Evolutionary conservation across 805 yeast genomes (phyloP).

Genomic region (Metschnikowia chrysomelidarum): DNA sequence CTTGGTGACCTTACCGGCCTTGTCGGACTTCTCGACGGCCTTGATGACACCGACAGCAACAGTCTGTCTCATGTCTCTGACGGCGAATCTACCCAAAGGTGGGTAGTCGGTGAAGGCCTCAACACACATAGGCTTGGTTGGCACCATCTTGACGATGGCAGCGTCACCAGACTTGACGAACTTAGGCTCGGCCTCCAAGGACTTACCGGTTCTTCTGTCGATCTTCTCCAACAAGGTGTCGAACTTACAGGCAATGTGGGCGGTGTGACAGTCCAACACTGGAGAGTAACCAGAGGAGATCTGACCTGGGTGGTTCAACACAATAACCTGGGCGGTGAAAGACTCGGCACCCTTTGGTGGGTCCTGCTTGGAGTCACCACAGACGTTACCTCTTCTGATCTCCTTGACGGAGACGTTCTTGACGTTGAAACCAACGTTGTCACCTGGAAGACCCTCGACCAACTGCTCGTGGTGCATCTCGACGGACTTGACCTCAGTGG

Average conservation of each 20-base stretch:
- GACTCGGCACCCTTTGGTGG: conserved; percentile 79
- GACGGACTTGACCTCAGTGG: conserved; percentile 87
- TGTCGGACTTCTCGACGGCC: conserved; percentile 83
- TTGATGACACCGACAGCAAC: conserved; percentile 99
- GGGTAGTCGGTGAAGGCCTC: conserved; percentile 46
- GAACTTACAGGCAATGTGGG: conserved; percentile 89
- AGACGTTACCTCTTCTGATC: conserved; percentile 89
- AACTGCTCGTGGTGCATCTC: conserved; percentile 86
- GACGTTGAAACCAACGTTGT: conserved; percentile 87
- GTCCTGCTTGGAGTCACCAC: conserved; percentile 88
- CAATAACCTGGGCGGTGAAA: conserved; percentile 81
- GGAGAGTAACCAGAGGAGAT: conserved; percentile 89
- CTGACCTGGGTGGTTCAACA: conserved; percentile 92
- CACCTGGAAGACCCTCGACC: conserved; percentile 83
- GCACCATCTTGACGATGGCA: conserved; percentile 42
- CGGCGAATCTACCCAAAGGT: conserved; percentile 53
- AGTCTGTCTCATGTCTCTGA: conserved; percentile 99
- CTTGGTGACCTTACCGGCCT: conserved; percentile 95
- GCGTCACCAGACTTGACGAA: conserved; percentile 40
- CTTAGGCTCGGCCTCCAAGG: conserved; percentile 33
- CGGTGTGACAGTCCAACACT: conserved; percentile 89
- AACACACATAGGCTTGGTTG: conserved; percentile 45
- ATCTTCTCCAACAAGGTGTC: conserved; percentile 77
- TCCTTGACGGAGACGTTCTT: conserved; percentile 89
- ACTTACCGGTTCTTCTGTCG: conserved; percentile 66